Base-by-base conservation (phyloP, 495 filamentous ascomycete species). In the Paragyromitra xinjiangensis region DNA sequence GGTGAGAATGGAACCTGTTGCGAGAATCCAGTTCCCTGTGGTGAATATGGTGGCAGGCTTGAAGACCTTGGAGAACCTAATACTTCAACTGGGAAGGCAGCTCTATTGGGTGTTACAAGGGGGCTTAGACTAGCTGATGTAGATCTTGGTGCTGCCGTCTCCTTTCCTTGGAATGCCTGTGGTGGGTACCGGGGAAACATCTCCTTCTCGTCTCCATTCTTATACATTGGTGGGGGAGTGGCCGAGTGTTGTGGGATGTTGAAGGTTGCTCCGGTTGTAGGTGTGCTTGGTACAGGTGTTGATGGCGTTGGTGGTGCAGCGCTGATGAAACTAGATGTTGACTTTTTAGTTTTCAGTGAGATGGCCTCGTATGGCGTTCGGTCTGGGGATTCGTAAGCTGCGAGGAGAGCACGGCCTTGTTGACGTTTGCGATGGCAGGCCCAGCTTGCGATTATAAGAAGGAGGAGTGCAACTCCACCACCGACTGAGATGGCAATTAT, bases 381-480 rank as follows among this genome's bases (percentile, higher is more conserved):
- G 22, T 81, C 66, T 11, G 80, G 79, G 16, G 80, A 53, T 42
- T 81, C 80, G 42, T 81, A 81, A 5, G 80, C 80, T 5, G 79
- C 79, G 24, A 81, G 80, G n/a, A 78, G 69, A 3, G 53, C 40
- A 39, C 75, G 80, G 4, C 80, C 80, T 67, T 78, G 64, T 39
- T 81, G 71, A 34, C 80, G 74, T 42, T 81, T 81, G 11, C 79
- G 79, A 40, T 78, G 79, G 63, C 80, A 81, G 55, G 72, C 80
- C 45, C 62, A 78, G 42, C 55, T 67, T 16, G 62, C 53, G 5
- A 69, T 34, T 29, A 37, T 44, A 1, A 78, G 56, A 12, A 81
- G 29, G 1, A 81, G 7, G 6, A 81, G 44, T 2, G 74, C 73
- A 19, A 70, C 40, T 22, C 56, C 79, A 2, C 67, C 80, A 12